These are phyloP conservation scores for Leucogyrophana mollusca DNA, from an alignment of 768 basidiomycete species.

Conservation along the genomic window DNA sequence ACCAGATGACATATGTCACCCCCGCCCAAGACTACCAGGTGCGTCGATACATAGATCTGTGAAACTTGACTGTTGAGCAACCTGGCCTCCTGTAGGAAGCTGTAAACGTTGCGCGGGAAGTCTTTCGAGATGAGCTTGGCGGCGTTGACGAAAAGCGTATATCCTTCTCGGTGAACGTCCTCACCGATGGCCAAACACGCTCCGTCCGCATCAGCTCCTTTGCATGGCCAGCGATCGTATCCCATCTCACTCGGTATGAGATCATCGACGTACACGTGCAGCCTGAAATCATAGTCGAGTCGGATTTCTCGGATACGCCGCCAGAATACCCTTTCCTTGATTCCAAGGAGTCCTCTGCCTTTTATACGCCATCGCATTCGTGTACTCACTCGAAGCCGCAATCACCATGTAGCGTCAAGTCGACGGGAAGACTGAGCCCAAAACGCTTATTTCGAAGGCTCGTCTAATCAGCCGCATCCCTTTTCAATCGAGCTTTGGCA, in stretches of 20 bases:
- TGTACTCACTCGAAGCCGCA: neutral
- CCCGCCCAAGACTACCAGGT: conserved; percentile 44
- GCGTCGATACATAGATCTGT: conserved; percentile 9
- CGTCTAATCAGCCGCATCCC: too few species aligned
- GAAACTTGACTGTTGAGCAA: neutral
- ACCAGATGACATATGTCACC: conserved; percentile 50
- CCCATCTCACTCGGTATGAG: conserved; percentile 43
- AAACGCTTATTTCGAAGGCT: conserved; percentile 16
- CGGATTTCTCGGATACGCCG: conserved; percentile 26
- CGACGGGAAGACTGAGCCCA: conserved; percentile 3
- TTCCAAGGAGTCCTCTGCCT: conserved; percentile 9
- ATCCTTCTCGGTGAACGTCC: conserved; percentile 39
- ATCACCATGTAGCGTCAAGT: neutral
- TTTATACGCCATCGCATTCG: conserved; percentile 16
- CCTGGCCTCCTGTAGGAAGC: conserved; percentile 38
- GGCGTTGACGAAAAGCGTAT: conserved; percentile 39
- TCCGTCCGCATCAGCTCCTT: conserved; percentile 49
- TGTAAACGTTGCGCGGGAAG: conserved; percentile 46
- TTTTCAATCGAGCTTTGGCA: too few species aligned
- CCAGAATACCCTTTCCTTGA: conserved; percentile 35
- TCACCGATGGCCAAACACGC: conserved; percentile 29
- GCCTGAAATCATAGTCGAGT: conserved; percentile 26
- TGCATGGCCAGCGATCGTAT: conserved; percentile 46
- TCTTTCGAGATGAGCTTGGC: conserved; percentile 42
- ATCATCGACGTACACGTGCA: conserved; percentile 45